Evolutionary conservation across 2,329 filamentous ascomycete species (phyloP).

Genomic region (Bertia moriformis): DNA sequence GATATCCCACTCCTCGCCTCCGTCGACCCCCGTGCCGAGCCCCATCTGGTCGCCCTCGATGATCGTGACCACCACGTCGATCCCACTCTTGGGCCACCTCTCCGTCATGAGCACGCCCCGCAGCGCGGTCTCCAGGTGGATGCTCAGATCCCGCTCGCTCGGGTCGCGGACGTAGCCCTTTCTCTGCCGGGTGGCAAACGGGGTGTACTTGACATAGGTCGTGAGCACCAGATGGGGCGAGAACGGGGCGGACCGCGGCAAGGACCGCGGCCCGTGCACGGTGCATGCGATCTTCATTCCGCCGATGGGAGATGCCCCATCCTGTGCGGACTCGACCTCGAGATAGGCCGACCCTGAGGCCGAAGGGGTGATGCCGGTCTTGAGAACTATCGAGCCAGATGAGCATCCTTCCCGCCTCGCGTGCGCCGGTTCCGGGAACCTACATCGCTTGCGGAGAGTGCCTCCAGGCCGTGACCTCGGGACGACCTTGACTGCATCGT

Average conservation of each 20-base stretch:
- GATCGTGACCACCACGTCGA: slow-evolving; percentile 88
- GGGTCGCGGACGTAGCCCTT: slow-evolving; percentile 76
- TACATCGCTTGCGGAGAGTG: no score
- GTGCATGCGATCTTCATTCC: slow-evolving; percentile 85
- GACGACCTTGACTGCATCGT: no score
- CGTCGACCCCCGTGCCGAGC: slow-evolving; percentile 28
- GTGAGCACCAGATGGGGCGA: slow-evolving; percentile 82
- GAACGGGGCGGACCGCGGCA: slow-evolving; percentile 81
- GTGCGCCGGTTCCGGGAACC: no score
- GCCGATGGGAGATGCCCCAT: slow-evolving; percentile 30
- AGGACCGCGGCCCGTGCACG: slow-evolving; percentile 80
- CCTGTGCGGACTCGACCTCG: slow-evolving; percentile 40
- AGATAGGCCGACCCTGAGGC: slow-evolving; percentile 91
- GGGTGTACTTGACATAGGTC: slow-evolving; percentile 90
- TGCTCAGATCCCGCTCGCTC: slow-evolving; percentile 74
- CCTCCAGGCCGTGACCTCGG: no score
- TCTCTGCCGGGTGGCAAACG: slow-evolving; percentile 73
- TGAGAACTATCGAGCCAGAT: slow-evolving; percentile 47
- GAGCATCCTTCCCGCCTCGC: no score
- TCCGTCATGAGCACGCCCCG: slow-evolving; percentile 83
- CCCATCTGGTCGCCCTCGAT: slow-evolving; percentile 82
- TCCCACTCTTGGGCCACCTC: slow-evolving; percentile 92
- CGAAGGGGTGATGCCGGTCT: slow-evolving; percentile 82
- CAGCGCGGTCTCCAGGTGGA: slow-evolving; percentile 85
- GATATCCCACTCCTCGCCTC: slow-evolving; percentile 62